phyloP scores from a whole-genome alignment of 1,139 yeast genomes.

The Magnusiomyces fungicola region DNA sequence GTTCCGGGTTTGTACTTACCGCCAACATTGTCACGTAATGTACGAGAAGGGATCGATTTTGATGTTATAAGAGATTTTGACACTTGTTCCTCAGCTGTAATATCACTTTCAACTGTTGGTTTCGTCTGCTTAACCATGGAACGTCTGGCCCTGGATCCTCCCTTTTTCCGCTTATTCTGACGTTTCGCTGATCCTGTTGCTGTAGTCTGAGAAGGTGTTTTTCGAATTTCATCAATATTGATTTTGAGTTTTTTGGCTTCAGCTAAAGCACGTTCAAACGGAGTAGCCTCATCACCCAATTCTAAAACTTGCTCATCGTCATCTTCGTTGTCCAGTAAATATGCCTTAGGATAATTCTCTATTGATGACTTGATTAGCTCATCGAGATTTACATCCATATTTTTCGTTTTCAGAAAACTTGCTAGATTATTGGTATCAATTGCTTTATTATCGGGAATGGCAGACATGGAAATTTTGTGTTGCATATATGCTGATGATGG shows the following conservation, averaged over 20 bases:
- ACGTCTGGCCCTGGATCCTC: slow-evolving; percentile 9
- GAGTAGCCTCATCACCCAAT: slow-evolving; percentile 21
- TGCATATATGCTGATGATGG: too few relatives aligned
- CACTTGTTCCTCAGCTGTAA: background rate
- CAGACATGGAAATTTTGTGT: background rate
- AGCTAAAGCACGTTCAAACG: slow-evolving; percentile 23
- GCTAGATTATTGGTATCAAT: slow-evolving; percentile 17
- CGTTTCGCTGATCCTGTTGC: slow-evolving; percentile 4
- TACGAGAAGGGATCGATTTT: background rate
- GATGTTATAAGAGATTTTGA: background rate
- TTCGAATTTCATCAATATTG: slow-evolving; percentile 24
- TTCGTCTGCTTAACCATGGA: background rate
- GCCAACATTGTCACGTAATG: slow-evolving; percentile 4
- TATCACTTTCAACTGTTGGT: background rate
- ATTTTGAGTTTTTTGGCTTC: slow-evolving; percentile 26
- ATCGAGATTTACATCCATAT: slow-evolving; percentile 20
- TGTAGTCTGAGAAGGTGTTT: slow-evolving; percentile 15
- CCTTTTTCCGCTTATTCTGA: slow-evolving; percentile 4
- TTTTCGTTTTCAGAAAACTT: slow-evolving; percentile 13
- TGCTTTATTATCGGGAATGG: slow-evolving; percentile 8
- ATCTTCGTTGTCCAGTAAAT: slow-evolving; percentile 31
- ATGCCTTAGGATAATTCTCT: slow-evolving; percentile 26
- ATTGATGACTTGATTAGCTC: slow-evolving; percentile 27
- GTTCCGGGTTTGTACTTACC: slow-evolving; percentile 16
- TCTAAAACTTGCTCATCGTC: slow-evolving; percentile 19